Evolutionary conservation across 352 stramenopile species (phyloP), one percentile per base, ranked within the genome.

Genomic region (Phytophthora sansomeana): DNA sequence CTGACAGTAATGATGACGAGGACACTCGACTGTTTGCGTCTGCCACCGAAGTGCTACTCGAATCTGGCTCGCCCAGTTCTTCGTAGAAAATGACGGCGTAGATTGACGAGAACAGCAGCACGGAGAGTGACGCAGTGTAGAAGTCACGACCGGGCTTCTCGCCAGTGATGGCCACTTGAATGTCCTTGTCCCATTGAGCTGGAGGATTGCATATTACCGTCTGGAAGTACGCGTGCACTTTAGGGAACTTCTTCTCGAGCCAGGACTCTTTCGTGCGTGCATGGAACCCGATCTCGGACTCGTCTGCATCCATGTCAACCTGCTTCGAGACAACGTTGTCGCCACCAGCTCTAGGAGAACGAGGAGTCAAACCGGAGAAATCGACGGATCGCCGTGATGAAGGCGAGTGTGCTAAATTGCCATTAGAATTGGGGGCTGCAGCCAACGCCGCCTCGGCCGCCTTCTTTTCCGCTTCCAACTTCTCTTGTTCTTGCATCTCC

Each of bases 111-210:
- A 95, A 75, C 30, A 95, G 58, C 52, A 88, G 71, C 32, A 90
- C 58, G 2, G 76, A 75, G 13, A 96, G 77, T 33, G 87, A 93
- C 6, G 73, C 55, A 4, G 87, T 84, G 69, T 91, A 92, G 51
- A 80, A 95, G 63, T 95, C 85, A 4, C 85, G 73, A 10, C 89
- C 89, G 1, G 89, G 89, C 47, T 96, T 96, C 32, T 85, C 77
- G 1, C 85, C 87, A 2, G 75, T 82, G 43, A 94, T 92, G 4
- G 89, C 87, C 11, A 87, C 79, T 28, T 96, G 81, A 38, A 95
- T 95, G 53, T 95, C 85, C 50, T 90, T 93, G 67, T 96, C 89
- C 89, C 89, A 96, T 50, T 92, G 75, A 43, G 76, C 36, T 9
- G 89, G 89, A 30, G 86, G 84, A 9, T 74, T 61, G 39, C 81